Evolutionary conservation across 768 basidiomycete genomes (phyloP).

Genomic region (Russula lepida): DNA sequence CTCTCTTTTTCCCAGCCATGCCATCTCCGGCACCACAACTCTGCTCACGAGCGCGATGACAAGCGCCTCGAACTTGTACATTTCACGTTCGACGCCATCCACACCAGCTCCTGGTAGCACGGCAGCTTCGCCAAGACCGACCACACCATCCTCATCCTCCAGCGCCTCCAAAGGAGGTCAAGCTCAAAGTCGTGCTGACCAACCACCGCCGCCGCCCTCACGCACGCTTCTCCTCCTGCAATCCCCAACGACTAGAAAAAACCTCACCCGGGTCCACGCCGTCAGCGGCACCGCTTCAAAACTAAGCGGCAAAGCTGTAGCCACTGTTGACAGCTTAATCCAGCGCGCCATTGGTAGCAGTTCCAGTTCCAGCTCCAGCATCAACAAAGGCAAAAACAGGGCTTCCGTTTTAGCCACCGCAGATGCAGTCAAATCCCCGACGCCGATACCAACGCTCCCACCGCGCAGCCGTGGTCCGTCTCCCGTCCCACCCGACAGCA

Average conservation of each 20-base stretch:
- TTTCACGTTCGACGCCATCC: slow-evolving; percentile 16
- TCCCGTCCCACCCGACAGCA: not conserved
- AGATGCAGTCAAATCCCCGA: not conserved
- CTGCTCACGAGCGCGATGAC: slow-evolving; percentile 18
- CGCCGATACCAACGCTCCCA: slow-evolving; percentile 12
- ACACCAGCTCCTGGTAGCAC: not conserved
- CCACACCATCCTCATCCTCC: not conserved
- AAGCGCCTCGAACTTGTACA: slow-evolving; percentile 18
- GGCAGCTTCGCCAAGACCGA: not conserved
- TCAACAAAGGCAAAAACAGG: slow-evolving; percentile 5
- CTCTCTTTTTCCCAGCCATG: slow-evolving; percentile 4
- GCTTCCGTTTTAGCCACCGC: too few species aligned
- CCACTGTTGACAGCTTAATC: slow-evolving; percentile 11
- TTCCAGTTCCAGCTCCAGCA: not conserved
- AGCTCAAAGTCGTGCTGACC: too few species aligned
- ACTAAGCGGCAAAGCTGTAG: slow-evolving; percentile 15
- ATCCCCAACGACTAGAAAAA: slow-evolving; percentile 18
- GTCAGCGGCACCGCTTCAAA: slow-evolving; percentile 18
- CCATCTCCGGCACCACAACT: slow-evolving; percentile 18
- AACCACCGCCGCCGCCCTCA: slow-evolving; percentile 7
- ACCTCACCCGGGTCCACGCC: slow-evolving; percentile 12
- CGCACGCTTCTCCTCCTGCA: slow-evolving; percentile 19
- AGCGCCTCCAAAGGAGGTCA: not conserved
- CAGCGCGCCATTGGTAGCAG: not conserved
- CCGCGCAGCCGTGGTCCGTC: slow-evolving; percentile 13